These are phyloP conservation scores for Phialophora chinensis DNA, from an alignment of 2,329 filamentous ascomycete genomes.

Conservation along the genomic window DNA sequence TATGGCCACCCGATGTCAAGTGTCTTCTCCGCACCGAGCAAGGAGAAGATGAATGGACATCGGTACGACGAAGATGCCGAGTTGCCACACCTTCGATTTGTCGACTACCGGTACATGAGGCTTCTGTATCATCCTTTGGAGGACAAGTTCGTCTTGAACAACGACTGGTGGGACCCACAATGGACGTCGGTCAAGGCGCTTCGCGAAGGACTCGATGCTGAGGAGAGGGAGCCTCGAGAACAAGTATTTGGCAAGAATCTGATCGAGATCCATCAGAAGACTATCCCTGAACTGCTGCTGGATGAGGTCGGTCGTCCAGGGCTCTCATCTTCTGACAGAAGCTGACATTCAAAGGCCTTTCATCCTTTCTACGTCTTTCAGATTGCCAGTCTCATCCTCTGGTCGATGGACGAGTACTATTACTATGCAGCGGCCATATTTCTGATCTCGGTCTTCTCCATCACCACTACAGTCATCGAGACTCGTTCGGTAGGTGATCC, in stretches of 20 bases:
- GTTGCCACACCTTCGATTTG: slow-evolving; percentile 72
- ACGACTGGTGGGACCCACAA: slow-evolving; percentile 89
- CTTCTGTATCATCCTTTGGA: slow-evolving; percentile 88
- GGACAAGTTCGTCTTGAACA: slow-evolving; percentile 85
- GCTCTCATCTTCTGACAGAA: background rate
- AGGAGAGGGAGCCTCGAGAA: slow-evolving; percentile 83
- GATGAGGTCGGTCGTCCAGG: slow-evolving; percentile 71
- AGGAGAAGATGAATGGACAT: slow-evolving; percentile 66
- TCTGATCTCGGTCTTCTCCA: slow-evolving; percentile 89
- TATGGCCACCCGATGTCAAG: slow-evolving; percentile 70
- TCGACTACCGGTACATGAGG: slow-evolving; percentile 93
- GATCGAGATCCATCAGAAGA: slow-evolving; percentile 93
- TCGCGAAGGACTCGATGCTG: slow-evolving; percentile 80
- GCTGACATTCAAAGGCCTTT: slow-evolving; percentile 66
- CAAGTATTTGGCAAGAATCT: slow-evolving; percentile 87
- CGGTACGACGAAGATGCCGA: slow-evolving; percentile 77
- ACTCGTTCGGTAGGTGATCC: slow-evolving; percentile 72
- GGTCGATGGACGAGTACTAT: slow-evolving; percentile 96
- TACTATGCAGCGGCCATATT: slow-evolving; percentile 98
- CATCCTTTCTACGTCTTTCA: slow-evolving; percentile 99
- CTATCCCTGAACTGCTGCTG: slow-evolving; percentile 77
- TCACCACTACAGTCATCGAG: slow-evolving; percentile 85
- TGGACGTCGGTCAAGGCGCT: slow-evolving; percentile 82
- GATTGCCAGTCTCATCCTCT: slow-evolving; percentile 88
- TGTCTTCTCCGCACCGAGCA: slow-evolving; percentile 59